phyloP scores from a whole-genome alignment of 1,284 basidiomycete genomes.

The Trametes pubescens region DNA sequence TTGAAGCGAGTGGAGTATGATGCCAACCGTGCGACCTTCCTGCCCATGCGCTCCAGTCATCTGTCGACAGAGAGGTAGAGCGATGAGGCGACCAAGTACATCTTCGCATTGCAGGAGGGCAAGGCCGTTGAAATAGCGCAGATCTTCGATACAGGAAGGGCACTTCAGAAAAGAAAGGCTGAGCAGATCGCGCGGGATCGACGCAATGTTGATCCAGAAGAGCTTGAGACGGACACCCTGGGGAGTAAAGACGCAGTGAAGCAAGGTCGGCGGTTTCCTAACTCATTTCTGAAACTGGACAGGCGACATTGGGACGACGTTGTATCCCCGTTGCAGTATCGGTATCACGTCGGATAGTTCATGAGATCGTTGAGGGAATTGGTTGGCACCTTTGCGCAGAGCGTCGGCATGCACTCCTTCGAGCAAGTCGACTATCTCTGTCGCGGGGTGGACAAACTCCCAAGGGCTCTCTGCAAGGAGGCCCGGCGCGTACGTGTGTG shows the following conservation, averaged over 20 bases:
- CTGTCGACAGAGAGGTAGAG: not conserved
- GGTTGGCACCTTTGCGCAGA: not conserved
- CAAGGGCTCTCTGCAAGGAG: not conserved
- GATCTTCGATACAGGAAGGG: not conserved
- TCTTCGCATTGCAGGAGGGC: constrained; percentile 1
- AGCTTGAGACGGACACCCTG: not conserved
- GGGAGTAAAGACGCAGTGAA: constrained; percentile 1
- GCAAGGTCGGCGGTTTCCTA: not conserved
- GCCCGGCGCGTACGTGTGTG: not conserved
- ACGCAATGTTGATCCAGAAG: not conserved
- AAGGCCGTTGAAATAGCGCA: not conserved
- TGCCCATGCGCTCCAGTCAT: not conserved
- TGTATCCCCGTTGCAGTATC: not conserved
- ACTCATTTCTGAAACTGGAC: not conserved
- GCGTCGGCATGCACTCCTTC: not conserved
- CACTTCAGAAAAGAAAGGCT: not conserved
- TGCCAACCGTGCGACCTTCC: not conserved
- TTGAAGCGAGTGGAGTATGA: not conserved
- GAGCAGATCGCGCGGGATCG: not conserved
- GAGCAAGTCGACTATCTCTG: not conserved
- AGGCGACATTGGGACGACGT: not conserved
- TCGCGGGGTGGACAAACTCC: not conserved
- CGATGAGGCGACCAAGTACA: not conserved
- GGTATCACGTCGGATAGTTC: not conserved
- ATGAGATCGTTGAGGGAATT: not conserved